Percentiles rank a stretch among this genome's conserved stretches.
Conservation (phyloP, 495 filamentous ascomycete genomes). For the Penicillium ochrochloron region DNA sequence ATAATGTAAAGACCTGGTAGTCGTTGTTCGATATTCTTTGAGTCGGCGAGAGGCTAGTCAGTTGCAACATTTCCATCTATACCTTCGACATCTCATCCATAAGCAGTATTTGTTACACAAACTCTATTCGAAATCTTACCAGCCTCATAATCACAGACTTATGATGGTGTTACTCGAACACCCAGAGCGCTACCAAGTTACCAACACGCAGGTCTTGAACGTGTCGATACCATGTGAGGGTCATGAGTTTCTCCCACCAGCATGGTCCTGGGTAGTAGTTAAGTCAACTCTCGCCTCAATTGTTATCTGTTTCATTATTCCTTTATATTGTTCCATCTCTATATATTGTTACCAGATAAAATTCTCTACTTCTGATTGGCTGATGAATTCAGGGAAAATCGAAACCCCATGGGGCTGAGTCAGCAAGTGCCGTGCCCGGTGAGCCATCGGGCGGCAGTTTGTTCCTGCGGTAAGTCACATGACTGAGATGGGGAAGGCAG, state of each 20-base stretch:
- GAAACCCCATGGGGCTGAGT: slow-evolving; percentile 23
- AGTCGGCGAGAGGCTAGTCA: no score
- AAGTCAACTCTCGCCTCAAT: not conserved
- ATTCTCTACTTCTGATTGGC: no score
- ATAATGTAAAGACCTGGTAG: not conserved
- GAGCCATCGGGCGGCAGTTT: slow-evolving; percentile 24
- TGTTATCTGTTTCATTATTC: no score
- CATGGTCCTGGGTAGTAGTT: not conserved
- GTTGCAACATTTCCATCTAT: no score
- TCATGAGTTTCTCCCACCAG: not conserved
- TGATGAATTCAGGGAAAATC: not conserved
- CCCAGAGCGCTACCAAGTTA: not conserved
- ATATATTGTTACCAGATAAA: no score
- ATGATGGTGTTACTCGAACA: not conserved
- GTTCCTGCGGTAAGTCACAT: slow-evolving; percentile 20
- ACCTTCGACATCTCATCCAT: not conserved
- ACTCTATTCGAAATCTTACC: not conserved
- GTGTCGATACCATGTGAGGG: not conserved
- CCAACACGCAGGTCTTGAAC: not conserved
- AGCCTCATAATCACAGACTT: not conserved
- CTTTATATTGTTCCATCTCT: no score
- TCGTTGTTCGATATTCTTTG: not conserved
- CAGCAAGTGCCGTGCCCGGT: slow-evolving; percentile 8
- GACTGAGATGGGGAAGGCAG: not conserved
- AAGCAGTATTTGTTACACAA: not conserved